Percentiles rank a stretch among this genome's conserved stretches.
Conservation (phyloP, 352 stramenopile species). For the Phytophthora hibernalis region DNA sequence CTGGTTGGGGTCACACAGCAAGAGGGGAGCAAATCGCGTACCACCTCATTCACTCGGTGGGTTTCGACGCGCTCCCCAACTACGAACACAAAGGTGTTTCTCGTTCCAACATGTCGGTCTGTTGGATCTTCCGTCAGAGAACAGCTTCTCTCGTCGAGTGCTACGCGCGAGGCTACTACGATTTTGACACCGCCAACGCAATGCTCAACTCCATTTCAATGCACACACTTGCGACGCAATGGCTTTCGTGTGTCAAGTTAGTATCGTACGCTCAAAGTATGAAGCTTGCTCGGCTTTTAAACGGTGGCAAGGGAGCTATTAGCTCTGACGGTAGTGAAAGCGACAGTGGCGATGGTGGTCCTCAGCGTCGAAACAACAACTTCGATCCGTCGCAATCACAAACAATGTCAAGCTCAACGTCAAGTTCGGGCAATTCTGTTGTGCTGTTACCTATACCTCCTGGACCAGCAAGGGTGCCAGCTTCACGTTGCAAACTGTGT, state of each 20-base stretch:
- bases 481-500: constrained; percentile 40
- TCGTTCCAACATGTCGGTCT: constrained; percentile 54
- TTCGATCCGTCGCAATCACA: constrained; percentile 16
- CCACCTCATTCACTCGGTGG: constrained; percentile 49
- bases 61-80: constrained; percentile 40
- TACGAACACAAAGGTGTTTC: constrained; percentile 40
- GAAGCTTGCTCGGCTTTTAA: constrained; percentile 48
- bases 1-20: constrained; percentile 29
- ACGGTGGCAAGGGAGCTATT: constrained; percentile 28
- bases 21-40: constrained; percentile 42
- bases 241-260: constrained; percentile 39
- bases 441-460: constrained; percentile 30
- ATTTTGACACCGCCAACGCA: constrained; percentile 46
- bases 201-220: constrained; percentile 51
- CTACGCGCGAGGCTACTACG: constrained; percentile 43
- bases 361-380: constrained; percentile 20
- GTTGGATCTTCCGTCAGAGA: constrained; percentile 52
- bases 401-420: constrained; percentile 42
- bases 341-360: constrained; percentile 25
- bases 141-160: constrained; percentile 38
- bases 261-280: constrained; percentile 49
- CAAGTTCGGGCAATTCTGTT: constrained; percentile 33
- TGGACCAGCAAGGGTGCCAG: constrained; percentile 22
- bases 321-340: constrained; percentile 40
- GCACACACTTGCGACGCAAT: constrained; percentile 38